Percentiles rank a stretch among this genome's conserved stretches.
phyloP scores from a whole-genome alignment of 768 basidiomycete genomes.

The Hysterangium stoloniferum region DNA sequence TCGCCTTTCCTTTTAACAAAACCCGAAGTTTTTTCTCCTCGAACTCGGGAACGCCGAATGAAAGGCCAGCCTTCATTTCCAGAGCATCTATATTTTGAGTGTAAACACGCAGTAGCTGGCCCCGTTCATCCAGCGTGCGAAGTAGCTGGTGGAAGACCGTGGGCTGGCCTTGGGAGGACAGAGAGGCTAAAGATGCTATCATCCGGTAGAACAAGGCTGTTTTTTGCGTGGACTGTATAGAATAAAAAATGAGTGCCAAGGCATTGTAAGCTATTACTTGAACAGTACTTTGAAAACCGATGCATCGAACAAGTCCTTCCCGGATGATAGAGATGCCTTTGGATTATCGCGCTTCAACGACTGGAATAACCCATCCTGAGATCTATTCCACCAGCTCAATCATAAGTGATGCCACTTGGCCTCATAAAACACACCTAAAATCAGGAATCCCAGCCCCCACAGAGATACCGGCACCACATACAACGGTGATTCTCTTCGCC shows the following conservation, averaged over 20 bases:
- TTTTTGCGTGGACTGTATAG: constrained; percentile 56
- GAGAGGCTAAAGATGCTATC: constrained; percentile 74
- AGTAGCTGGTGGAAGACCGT: constrained; percentile 77
- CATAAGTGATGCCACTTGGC: neutral
- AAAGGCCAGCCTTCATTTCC: constrained; percentile 78
- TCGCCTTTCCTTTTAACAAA: constrained; percentile 32
- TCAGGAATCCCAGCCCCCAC: constrained; percentile 86
- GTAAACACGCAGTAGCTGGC: constrained; percentile 76
- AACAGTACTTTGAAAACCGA: constrained; percentile 71
- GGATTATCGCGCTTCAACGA: constrained; percentile 67
- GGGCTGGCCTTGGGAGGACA: constrained; percentile 65
- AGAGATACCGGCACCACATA: constrained; percentile 86
- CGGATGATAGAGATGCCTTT: constrained; percentile 58
- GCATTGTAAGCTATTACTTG: neutral
- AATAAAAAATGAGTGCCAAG: neutral
- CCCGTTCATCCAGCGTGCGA: constrained; percentile 64
- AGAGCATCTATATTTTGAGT: constrained; percentile 93
- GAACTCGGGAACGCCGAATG: constrained; percentile 75
- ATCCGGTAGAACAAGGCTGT: constrained; percentile 80
- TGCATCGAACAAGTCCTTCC: constrained; percentile 87
- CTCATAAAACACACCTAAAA: constrained; percentile 72
- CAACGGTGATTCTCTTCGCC: constrained; percentile 77
- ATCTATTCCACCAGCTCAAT: neutral
- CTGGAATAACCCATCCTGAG: constrained; percentile 11
- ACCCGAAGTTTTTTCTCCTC: constrained; percentile 42